phyloP scores from a whole-genome alignment of 139 green algal genomes.

The Chlorella sp. region DNA sequence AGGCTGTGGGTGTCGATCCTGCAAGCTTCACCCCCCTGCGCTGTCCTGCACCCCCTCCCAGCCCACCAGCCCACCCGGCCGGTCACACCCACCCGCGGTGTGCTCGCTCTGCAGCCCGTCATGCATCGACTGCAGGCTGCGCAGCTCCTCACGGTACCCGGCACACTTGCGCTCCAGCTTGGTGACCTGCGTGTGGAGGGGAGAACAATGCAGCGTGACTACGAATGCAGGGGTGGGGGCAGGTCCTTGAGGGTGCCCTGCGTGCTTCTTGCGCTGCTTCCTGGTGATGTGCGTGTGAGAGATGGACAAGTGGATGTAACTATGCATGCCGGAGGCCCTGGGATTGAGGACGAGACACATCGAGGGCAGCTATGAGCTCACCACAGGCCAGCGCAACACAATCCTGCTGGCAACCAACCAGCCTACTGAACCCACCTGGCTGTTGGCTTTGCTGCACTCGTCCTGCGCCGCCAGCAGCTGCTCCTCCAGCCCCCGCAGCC shows the following conservation, averaged over 20 bases:
- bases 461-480: constrained; percentile 31
- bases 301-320: too few relatives aligned
- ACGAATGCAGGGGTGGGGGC: neutral
- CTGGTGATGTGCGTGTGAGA: neutral
- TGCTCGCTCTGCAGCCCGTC: constrained; percentile 38
- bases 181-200: neutral
- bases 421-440: neutral
- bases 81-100: constrained; percentile 16
- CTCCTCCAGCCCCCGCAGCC: constrained; percentile 27
- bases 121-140: constrained; percentile 11
- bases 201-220: neutral
- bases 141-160: constrained; percentile 19
- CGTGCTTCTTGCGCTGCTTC: too few relatives aligned
- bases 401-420: too few relatives aligned
- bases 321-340: too few relatives aligned
- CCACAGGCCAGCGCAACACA: too few relatives aligned
- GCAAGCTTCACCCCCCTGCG: neutral
- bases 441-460: constrained; percentile 33
- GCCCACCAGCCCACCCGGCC: neutral
- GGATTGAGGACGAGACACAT: too few relatives aligned
- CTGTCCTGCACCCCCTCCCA: neutral
- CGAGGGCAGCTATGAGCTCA: too few relatives aligned
- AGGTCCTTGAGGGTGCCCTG: neutral
- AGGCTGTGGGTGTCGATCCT: too few relatives aligned
- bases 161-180: constrained; percentile 20